Evolutionary conservation across 495 filamentous ascomycete genomes (phyloP).

Genomic region (Lasiosphaeria miniovina): DNA sequence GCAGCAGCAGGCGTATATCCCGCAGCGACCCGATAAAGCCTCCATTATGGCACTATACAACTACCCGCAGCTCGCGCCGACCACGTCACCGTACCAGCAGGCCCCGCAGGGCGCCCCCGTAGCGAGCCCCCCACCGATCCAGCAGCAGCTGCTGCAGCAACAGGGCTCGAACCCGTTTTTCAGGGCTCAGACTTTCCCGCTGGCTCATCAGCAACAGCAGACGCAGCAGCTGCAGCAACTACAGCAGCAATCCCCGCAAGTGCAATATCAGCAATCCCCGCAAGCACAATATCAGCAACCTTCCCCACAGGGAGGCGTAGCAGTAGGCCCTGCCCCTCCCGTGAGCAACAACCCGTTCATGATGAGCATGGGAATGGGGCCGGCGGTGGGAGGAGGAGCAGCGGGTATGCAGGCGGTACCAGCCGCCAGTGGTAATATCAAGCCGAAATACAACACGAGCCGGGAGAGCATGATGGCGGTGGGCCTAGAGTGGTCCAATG

Average conservation of each 20-base stretch:
- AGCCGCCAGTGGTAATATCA: conserved; percentile 8
- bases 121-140: not conserved
- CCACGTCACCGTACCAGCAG: conserved; percentile 11
- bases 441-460: conserved; percentile 61
- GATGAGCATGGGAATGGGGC: conserved; percentile 13
- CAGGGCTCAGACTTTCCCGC: conserved; percentile 24
- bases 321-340: conserved; percentile 22
- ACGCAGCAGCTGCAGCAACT: no score
- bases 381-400: conserved; percentile 16
- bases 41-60: conserved; percentile 87
- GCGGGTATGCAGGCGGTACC: conserved; percentile 6
- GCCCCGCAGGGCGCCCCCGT: conserved; percentile 13
- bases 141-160: conserved; percentile 2
- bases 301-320: not conserved
- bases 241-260: conserved; percentile 17
- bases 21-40: conserved; percentile 62
- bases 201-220: conserved; percentile 18
- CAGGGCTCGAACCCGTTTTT: conserved; percentile 20
- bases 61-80: conserved; percentile 67
- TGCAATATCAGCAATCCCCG: conserved; percentile 4
- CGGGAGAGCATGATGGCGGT: conserved; percentile 83
- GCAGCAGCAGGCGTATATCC: conserved; percentile 33
- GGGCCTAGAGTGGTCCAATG: conserved; percentile 65
- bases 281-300: not conserved
- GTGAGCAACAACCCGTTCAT: conserved; percentile 50